Conservation (phyloP, 1,284 basidiomycete genomes). For the Ustilago esculenta region DNA sequence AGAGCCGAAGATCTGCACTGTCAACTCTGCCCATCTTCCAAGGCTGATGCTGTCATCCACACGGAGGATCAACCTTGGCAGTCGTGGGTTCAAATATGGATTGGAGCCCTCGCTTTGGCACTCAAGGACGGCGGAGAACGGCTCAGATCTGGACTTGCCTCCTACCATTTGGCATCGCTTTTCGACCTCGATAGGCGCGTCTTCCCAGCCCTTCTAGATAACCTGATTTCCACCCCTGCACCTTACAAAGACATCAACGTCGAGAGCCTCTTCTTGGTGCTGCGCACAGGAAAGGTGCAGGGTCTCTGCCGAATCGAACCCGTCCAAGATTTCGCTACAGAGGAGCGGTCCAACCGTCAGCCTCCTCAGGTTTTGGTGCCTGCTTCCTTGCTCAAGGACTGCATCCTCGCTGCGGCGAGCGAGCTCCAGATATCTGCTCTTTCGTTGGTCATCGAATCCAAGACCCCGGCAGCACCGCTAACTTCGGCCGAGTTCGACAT, state of each 20-base stretch:
- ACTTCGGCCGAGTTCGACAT: conserved; percentile 37
- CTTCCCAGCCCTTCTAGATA: conserved; percentile 33
- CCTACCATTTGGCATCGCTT: conserved; percentile 37
- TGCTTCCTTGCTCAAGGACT: conserved; percentile 32
- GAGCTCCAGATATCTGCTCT: conserved; percentile 54
- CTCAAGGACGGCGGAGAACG: conserved; percentile 35
- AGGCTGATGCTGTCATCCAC: not conserved
- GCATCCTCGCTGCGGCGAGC: conserved; percentile 43
- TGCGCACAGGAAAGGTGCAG: conserved; percentile 36
- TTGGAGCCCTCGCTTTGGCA: conserved; percentile 13
- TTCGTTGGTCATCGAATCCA: conserved; percentile 53
- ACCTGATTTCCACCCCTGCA: conserved; percentile 9
- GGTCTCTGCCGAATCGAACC: conserved; percentile 36
- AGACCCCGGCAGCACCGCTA: conserved; percentile 47
- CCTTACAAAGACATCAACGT: conserved; percentile 21
- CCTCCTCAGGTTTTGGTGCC: conserved; percentile 37
- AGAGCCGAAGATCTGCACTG: conserved; percentile 29
- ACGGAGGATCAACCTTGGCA: conserved; percentile 12
- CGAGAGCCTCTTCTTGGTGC: conserved; percentile 39
- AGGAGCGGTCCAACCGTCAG: conserved; percentile 6
- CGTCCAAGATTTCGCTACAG: conserved; percentile 26
- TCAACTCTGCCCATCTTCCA: conserved; percentile 11
- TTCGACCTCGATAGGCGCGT: conserved; percentile 39
- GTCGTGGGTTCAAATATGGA: conserved; percentile 32
- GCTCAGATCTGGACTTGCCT: conserved; percentile 44